A percentile compares a stretch with the other conserved stretches of the same genome.
These are phyloP conservation scores for Carex pumila DNA, from an alignment of 176 grass and related monocot species.

Conservation along the genomic window DNA sequence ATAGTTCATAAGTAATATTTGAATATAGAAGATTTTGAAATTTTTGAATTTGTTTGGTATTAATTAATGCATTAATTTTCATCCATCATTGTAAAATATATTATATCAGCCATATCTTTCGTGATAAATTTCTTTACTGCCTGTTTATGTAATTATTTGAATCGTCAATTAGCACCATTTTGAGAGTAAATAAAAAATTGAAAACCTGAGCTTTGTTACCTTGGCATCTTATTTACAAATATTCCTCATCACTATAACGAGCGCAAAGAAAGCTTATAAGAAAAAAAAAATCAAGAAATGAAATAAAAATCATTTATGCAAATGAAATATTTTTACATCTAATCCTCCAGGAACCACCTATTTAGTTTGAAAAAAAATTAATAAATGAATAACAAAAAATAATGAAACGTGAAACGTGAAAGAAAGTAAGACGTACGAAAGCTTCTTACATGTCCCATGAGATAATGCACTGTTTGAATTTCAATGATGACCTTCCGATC, in stretches of 20 bases:
- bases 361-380: background rate
- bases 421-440: background rate
- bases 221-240: conserved; percentile 86
- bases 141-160: conserved; percentile 30
- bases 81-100: conserved; percentile 9
- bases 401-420: conserved; percentile 4
- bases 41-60: too few relatives aligned
- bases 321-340: conserved; percentile 22
- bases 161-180: background rate
- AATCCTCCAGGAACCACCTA: conserved; percentile 70
- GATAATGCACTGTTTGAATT: too few relatives aligned
- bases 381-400: background rate
- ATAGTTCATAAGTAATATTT: too few relatives aligned
- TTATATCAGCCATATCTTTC: conserved; percentile 68
- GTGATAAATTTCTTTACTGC: conserved; percentile 74
- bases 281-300: conserved; percentile 17
- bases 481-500: too few relatives aligned
- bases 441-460: conserved; percentile 7
- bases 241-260: conserved; percentile 73
- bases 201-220: conserved; percentile 32
- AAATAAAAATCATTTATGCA: conserved; percentile 14
- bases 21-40: too few relatives aligned
- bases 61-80: too few relatives aligned
- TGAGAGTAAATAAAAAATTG: background rate
- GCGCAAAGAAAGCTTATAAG: conserved; percentile 66